Evolutionary conservation across 306 rosid species (phyloP), one percentile per base, ranked within the genome.

Genomic region (Boehmeria nivea): DNA sequence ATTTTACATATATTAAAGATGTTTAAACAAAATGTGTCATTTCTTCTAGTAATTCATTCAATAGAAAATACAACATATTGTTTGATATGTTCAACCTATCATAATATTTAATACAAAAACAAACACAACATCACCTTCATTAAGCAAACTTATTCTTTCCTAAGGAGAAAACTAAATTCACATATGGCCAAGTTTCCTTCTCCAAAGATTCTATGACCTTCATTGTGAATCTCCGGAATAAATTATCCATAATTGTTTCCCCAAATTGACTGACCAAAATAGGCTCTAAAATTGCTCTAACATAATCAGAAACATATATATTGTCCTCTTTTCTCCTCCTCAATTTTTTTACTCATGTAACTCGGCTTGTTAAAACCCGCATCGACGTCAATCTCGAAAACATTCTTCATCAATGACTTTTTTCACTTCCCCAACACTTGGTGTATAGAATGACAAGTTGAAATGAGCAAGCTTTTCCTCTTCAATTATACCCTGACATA

Each of bases 261-360:
- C 79, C 82, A 54, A 83, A 80, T 12, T 63, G 69, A 1, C 10
- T 19, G 2, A 36, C 31, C 1, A 80, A 60, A 27, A 77, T 51
- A 6, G 91, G 68, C 51, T 83, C 91, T 3, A 14, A 26, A 48
- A 53, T 44, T 0, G 82, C 80, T 40, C 80, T 71, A 0, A 40
- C 31, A 33, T 12, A 65, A 17, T 64, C 67, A 8, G 81, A 71
- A 10, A 74, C 21, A 8, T 57, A 47, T 26, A 8, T 57, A 47
- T 26, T 40, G 48, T 7, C 4, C 77, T 26, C 63, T 62, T 40
- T 40, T 31, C 4, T 16, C 54, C 10, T 67, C 24, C 16, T 49
- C 48, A 64, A 59, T 38, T 57, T 5, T 40, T 3, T 40, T 5
- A 40, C 10, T 11, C n/a, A 10, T n/a, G n/a, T n/a, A 31, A 31